A percentile compares a stretch with the other conserved stretches of the same genome.
Conservation (phyloP, 2,329 filamentous ascomycete species). For the Neoascochyta sp. region DNA sequence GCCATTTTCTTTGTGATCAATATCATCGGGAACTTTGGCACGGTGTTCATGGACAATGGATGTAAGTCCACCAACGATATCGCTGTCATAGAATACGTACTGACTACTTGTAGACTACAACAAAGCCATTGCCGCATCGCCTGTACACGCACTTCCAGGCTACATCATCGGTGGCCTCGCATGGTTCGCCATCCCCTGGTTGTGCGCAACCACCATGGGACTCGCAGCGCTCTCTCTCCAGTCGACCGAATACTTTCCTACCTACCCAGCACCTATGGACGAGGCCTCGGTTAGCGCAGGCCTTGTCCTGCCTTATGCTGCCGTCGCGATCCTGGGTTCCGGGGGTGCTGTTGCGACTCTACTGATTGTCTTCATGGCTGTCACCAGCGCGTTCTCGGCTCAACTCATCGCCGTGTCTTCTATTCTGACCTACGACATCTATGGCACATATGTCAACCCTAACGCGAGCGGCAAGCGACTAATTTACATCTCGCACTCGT, state of each 20-base stretch:
- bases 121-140: constrained; percentile 84
- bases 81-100: background rate
- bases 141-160: constrained; percentile 79
- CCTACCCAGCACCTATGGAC: constrained; percentile 36
- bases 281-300: constrained; percentile 24
- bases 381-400: constrained; percentile 44
- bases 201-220: constrained; percentile 47
- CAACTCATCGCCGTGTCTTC: constrained; percentile 66
- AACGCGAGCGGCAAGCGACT: constrained; percentile 68
- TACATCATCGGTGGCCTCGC: constrained; percentile 42
- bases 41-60: constrained; percentile 78
- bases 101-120: constrained; percentile 63
- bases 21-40: constrained; percentile 77
- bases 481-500: constrained; percentile 73
- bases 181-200: constrained; percentile 50
- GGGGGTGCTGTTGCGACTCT: constrained; percentile 30
- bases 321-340: constrained; percentile 30
- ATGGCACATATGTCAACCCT: constrained; percentile 81
- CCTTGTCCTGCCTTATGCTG: constrained; percentile 32
- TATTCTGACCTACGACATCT: constrained; percentile 84
- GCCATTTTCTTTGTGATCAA: constrained; percentile 91
- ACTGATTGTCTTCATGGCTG: constrained; percentile 49
- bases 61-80: no score
- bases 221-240: constrained; percentile 45
- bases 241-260: constrained; percentile 42